Evolutionary conservation across 768 basidiomycete genomes (phyloP).

Genomic region (Pleurotus giganteus): DNA sequence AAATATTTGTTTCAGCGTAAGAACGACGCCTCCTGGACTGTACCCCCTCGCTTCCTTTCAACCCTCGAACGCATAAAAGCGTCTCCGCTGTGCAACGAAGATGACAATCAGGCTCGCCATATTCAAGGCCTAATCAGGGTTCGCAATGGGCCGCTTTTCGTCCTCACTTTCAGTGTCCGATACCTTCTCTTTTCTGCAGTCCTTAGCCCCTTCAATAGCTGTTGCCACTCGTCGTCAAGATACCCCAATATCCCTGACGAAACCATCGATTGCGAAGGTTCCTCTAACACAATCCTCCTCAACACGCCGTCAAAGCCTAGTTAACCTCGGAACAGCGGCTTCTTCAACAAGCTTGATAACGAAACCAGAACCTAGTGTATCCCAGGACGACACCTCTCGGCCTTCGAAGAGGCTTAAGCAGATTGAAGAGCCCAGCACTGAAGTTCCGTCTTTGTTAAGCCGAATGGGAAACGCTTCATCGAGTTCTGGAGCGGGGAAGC

Average conservation of each 20-base stretch:
- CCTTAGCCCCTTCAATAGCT: slow-evolving; percentile 23
- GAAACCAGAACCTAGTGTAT: neutral
- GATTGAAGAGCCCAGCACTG: slow-evolving; percentile 13
- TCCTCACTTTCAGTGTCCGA: slow-evolving; percentile 36
- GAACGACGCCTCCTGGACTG: slow-evolving; percentile 37
- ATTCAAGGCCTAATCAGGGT: slow-evolving; percentile 51
- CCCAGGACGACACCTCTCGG: slow-evolving; percentile 28
- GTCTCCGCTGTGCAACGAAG: slow-evolving; percentile 13
- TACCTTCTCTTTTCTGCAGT: slow-evolving; percentile 39
- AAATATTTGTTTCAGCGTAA: slow-evolving; percentile 34
- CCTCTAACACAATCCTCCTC: neutral
- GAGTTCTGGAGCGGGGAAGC: neutral
- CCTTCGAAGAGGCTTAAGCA: slow-evolving; percentile 34
- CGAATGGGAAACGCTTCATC: slow-evolving; percentile 29
- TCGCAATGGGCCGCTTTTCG: slow-evolving; percentile 46
- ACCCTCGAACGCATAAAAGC: slow-evolving; percentile 30
- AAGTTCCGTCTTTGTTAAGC: slow-evolving; percentile 41
- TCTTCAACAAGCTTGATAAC: neutral
- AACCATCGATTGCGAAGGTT: neutral
- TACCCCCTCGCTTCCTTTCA: slow-evolving; percentile 37
- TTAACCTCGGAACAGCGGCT: neutral
- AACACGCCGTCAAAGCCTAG: neutral
- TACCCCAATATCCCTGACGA: neutral
- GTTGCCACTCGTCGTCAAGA: slow-evolving; percentile 17
- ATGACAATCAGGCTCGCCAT: slow-evolving; percentile 24